Base-by-base conservation (phyloP, 2,329 filamentous ascomycete genomes). In the Alternaria sp. region DNA sequence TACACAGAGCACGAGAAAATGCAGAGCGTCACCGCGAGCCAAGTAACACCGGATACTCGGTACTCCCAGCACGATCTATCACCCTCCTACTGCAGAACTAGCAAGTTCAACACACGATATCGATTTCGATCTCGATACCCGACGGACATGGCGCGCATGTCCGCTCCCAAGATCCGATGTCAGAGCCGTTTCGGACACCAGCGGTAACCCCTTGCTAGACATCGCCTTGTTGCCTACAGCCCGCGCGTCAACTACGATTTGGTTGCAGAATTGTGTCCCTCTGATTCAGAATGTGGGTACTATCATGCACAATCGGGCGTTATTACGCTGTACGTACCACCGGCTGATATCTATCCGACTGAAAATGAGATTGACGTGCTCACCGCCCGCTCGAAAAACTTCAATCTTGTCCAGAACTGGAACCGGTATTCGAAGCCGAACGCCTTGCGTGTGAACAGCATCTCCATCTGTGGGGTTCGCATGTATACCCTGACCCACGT, bases 341-440 rank as follows among this genome's bases (percentile, higher is more conserved):
- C 30, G 55, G 60, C 43, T 62, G 59, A 49, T 53, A 30, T 47
- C 17, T 54, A 25, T 50, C 51, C 44, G 44, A 46, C 44, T 51
- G 13, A n/a, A 40, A 40, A 43, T 30, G 30, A 56, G 54, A 56
- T 43, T 47, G 57, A 17, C 45, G 23, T n/a, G 13, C 17, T 61
- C 45, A 61, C 52, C 52, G 52, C 52, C 59, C 53, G 45, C 44
- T 28, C 51, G 40, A n/a, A 44, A 40, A 6, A 25, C 17, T 21
- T 28, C 25, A 55, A 44, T 57, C 17, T 28, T 49, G 23, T 32
- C 56, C 36, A 53, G 17, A 13, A 43, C 40, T 40, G 47, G 54
- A 19, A 36, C 46, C 49, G 55, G 59, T 53, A 13, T 49, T 40
- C 17, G 36, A n/a, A 62, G 59, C 59, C 59, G 59, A 49, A 44